These are phyloP conservation scores for Diaporthe capsici DNA, from an alignment of 2,329 filamentous ascomycete species.

Conservation along the genomic window DNA sequence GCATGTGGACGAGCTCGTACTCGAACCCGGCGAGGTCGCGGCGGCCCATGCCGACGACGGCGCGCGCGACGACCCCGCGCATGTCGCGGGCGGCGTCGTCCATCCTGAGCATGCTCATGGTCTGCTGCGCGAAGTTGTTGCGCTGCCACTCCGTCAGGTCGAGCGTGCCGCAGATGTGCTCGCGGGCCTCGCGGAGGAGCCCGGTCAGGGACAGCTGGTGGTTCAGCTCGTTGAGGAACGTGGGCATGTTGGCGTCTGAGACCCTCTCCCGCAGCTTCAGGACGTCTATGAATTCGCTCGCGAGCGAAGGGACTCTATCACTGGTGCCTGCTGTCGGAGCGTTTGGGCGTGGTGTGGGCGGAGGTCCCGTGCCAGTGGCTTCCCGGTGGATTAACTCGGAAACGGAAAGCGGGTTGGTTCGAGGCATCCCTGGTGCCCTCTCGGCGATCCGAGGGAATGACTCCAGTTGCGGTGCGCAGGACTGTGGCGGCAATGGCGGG, in stretches of 20 bases:
- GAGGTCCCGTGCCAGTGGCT: neutral
- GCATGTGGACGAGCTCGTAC: neutral
- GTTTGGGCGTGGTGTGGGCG: neutral
- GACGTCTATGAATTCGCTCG: neutral
- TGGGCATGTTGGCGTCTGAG: neutral
- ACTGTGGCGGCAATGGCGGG: neutral
- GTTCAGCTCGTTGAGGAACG: neutral
- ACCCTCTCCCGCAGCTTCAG: neutral
- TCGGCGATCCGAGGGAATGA: neutral
- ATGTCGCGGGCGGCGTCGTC: neutral
- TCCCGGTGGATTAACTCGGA: slow-evolving; percentile 27
- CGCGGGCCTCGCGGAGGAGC: slow-evolving; percentile 17
- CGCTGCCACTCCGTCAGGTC: slow-evolving; percentile 6
- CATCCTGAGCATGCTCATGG: neutral
- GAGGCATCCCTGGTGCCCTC: neutral
- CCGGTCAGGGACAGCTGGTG: slow-evolving; percentile 11
- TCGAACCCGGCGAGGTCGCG: neutral
- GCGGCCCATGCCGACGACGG: slow-evolving; percentile 4
- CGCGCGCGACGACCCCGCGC: slow-evolving; percentile 1
- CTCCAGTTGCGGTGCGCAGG: neutral
- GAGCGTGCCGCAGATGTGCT: slow-evolving; percentile 6
- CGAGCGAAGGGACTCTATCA: neutral
- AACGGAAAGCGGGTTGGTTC: neutral
- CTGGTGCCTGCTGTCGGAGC: no score
- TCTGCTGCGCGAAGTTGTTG: neutral